Evolutionary conservation across 2,329 filamentous ascomycete genomes (phyloP).

Genomic region (Ciborinia camelliae): DNA sequence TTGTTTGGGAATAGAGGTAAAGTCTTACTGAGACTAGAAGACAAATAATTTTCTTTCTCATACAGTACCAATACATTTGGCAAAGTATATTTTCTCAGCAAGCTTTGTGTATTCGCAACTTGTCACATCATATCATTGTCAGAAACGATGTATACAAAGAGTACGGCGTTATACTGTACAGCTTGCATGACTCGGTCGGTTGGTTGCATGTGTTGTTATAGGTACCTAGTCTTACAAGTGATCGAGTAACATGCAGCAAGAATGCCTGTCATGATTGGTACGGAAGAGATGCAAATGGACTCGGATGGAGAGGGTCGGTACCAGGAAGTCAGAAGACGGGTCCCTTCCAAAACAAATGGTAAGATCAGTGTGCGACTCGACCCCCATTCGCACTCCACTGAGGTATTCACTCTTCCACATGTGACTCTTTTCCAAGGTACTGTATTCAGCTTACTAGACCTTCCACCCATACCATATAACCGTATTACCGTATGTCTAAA

Average conservation of each 20-base stretch:
- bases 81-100: neutral
- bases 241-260: constrained; percentile 21
- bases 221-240: constrained; percentile 5
- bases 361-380: constrained; percentile 15
- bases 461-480: neutral
- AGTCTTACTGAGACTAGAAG: neutral
- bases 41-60: neutral
- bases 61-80: neutral
- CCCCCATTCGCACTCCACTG: neutral
- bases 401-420: neutral
- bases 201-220: constrained; percentile 21
- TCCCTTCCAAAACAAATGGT: neutral
- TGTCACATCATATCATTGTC: constrained; percentile 2
- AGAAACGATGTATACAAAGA: constrained; percentile 11
- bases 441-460: constrained; percentile 2
- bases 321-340: constrained; percentile 17
- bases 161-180: constrained; percentile 13
- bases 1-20: neutral
- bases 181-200: constrained; percentile 21
- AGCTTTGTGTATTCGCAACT: constrained; percentile 2
- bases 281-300: neutral
- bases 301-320: constrained; percentile 16
- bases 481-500: constrained; percentile 5
- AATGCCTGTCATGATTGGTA: constrained; percentile 9
- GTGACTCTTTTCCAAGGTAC: neutral